Percentiles rank a stretch among this genome's conserved stretches.
Evolutionary conservation across 176 grass and related monocot genomes (phyloP).

Genomic region (Eremochloa ophiuroides): DNA sequence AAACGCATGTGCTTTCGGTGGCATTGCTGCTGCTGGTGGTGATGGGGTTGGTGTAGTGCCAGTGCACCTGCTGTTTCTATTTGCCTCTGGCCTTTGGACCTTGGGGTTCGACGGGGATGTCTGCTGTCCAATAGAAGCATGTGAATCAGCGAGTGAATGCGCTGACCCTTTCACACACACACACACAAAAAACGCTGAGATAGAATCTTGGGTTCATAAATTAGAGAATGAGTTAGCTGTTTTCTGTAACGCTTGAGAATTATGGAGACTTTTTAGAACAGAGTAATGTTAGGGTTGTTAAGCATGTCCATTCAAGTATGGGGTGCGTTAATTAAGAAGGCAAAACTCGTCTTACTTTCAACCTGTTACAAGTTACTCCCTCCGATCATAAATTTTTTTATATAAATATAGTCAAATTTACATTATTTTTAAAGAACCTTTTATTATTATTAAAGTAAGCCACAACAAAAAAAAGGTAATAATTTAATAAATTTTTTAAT

Average conservation of each 20-base stretch:
- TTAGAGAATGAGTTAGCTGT: not conserved
- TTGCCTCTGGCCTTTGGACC: not conserved
- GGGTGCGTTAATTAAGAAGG: not conserved
- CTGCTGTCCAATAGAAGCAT: not conserved
- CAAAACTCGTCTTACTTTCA: not conserved
- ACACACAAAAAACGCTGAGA: too few relatives aligned
- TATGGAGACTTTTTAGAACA: not conserved
- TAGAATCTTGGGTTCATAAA: not conserved
- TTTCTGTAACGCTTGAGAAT: not conserved
- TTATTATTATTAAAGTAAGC: too few relatives aligned
- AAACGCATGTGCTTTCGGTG: slow-evolving; percentile 19
- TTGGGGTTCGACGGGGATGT: not conserved
- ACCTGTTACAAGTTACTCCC: not conserved
- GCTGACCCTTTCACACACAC: not conserved
- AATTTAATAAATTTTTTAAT: too few relatives aligned
- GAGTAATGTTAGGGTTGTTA: not conserved
- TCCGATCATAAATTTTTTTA: not conserved
- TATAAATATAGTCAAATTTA: too few relatives aligned
- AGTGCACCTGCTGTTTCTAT: not conserved
- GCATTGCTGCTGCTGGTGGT: not conserved
- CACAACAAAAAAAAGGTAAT: too few relatives aligned
- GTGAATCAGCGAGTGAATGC: not conserved
- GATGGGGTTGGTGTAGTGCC: not conserved
- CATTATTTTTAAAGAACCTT: too few relatives aligned
- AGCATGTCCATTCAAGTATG: not conserved